These are phyloP conservation scores for Trichoderma sp. DNA, from an alignment of 2,329 filamentous ascomycete genomes.

Conservation along the genomic window DNA sequence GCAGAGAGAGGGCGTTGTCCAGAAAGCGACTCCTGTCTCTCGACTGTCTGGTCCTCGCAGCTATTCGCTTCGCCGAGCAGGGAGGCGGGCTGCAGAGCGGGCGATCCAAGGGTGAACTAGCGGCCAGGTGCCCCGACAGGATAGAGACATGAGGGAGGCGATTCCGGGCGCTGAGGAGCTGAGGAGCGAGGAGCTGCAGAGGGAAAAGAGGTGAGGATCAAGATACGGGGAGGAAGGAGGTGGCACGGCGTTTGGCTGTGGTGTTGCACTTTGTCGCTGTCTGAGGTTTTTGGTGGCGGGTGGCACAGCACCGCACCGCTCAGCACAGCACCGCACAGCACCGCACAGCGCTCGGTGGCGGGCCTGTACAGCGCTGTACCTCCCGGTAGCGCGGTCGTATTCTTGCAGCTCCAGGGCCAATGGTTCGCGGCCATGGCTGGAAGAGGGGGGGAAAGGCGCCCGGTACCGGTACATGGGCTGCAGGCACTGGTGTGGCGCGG, in stretches of 20 bases:
- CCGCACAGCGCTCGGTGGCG: neutral
- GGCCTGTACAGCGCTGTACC: neutral
- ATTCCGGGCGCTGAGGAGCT: conserved; percentile 1
- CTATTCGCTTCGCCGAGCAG: neutral
- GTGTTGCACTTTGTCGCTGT: conserved; percentile 17
- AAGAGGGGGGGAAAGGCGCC: neutral
- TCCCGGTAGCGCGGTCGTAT: neutral
- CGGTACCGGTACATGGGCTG: conserved; percentile 2
- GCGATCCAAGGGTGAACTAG: conserved; percentile 14
- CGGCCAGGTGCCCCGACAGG: conserved; percentile 16
- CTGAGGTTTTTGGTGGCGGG: conserved; percentile 17
- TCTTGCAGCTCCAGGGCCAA: neutral
- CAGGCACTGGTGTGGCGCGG: neutral
- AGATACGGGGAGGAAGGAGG: conserved; percentile 13
- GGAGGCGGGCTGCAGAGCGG: conserved; percentile 10
- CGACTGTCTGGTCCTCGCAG: neutral
- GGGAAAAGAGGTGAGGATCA: neutral
- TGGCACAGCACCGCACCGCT: neutral
- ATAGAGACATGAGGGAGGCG: conserved; percentile 20
- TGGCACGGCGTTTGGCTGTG: conserved; percentile 16
- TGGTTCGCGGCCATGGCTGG: neutral
- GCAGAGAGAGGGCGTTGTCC: neutral
- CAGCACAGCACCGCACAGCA: no score
- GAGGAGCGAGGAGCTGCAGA: neutral
- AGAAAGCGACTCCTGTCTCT: neutral